Conservation (phyloP, 2,329 filamentous ascomycete species). For the Dothideomycetes sp. region DNA sequence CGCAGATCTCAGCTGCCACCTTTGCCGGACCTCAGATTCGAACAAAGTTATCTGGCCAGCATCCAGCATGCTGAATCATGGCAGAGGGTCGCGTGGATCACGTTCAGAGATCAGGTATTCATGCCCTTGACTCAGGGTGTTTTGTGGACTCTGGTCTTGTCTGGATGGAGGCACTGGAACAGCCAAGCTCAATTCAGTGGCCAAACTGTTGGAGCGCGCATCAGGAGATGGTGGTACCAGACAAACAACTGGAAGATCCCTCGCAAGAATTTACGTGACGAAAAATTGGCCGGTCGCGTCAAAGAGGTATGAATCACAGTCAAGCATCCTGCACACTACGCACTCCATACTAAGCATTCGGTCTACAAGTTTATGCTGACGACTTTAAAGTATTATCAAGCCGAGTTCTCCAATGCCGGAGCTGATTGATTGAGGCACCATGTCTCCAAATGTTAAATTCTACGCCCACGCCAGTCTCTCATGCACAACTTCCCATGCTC, state of each 20-base stretch:
- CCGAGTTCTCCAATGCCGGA: constrained; percentile 14
- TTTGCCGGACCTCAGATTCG: constrained; percentile 76
- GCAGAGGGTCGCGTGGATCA: constrained; percentile 74
- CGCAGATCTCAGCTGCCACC: constrained; percentile 54
- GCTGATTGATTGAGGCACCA: constrained; percentile 11
- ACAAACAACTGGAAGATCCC: constrained; percentile 85
- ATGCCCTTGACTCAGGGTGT: constrained; percentile 82
- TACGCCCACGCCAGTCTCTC: too few species aligned
- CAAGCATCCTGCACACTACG: not conserved
- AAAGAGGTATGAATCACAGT: constrained; percentile 22
- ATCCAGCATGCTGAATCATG: constrained; percentile 69
- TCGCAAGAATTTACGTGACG: constrained; percentile 16
- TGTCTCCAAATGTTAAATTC: too few species aligned
- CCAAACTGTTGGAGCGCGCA: constrained; percentile 60
- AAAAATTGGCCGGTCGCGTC: constrained; percentile 22
- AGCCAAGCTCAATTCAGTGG: constrained; percentile 65
- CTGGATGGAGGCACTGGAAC: constrained; percentile 89
- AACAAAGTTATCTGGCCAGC: constrained; percentile 94
- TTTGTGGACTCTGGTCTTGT: constrained; percentile 74
- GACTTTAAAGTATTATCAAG: constrained; percentile 11
- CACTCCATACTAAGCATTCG: constrained; percentile 3
- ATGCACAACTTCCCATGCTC: too few species aligned
- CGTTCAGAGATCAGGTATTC: constrained; percentile 76
- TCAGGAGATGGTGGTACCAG: constrained; percentile 88
- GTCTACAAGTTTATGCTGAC: constrained; percentile 10